Evolutionary conservation across 2,329 filamentous ascomycete genomes (phyloP).

Genomic region (Alternaria panax): DNA sequence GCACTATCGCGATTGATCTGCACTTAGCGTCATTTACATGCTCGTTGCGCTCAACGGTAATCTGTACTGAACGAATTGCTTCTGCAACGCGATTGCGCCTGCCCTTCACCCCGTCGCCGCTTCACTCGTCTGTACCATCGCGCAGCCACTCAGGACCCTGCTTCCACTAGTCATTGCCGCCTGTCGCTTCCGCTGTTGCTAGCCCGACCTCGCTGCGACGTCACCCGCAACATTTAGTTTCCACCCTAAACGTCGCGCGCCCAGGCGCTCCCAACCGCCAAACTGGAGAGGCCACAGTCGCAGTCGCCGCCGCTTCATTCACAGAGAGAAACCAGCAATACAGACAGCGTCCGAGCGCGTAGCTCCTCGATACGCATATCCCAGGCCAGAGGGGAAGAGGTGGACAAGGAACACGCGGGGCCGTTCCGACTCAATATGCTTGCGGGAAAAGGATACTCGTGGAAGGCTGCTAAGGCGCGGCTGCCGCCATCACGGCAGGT

Average conservation of each 20-base stretch:
- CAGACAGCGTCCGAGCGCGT: conserved; percentile 36
- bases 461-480: conserved; percentile 85
- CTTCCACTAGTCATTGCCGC: conserved; percentile 7
- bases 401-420: conserved; percentile 28
- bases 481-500: conserved; percentile 77
- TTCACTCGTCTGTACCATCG: not conserved
- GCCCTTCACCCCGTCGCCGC: conserved; percentile 4
- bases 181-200: conserved; percentile 12
- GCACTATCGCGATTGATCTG: conserved; percentile 21
- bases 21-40: conserved; percentile 25
- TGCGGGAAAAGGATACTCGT: conserved; percentile 86
- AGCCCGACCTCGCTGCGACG: conserved; percentile 11
- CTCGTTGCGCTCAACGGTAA: conserved; percentile 13
- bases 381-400: conserved; percentile 39
- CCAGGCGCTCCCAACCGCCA: conserved; percentile 25
- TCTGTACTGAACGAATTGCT: conserved; percentile 5
- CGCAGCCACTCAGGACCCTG: not conserved
- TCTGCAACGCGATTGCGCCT: conserved; percentile 11
- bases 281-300: conserved; percentile 39
- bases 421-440: conserved; percentile 67
- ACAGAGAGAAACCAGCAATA: conserved; percentile 40
- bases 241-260: conserved; percentile 15
- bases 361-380: conserved; percentile 44
- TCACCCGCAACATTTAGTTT: conserved; percentile 7
- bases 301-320: conserved; percentile 37